phyloP scores from a whole-genome alignment of 1,284 basidiomycete genomes.

The Trichosporon asahii region DNA sequence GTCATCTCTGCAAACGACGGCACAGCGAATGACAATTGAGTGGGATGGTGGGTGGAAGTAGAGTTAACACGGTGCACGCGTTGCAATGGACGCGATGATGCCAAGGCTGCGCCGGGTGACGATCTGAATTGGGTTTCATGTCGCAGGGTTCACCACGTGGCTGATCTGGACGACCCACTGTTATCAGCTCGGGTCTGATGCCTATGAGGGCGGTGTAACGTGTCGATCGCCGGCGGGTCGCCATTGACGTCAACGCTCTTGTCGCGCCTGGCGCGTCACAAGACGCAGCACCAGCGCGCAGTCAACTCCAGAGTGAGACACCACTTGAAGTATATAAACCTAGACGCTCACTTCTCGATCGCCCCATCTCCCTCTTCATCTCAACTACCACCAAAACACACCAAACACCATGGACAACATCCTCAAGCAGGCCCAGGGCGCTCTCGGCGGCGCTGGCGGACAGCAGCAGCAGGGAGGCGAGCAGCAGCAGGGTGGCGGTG shows the following conservation, averaged over 20 bases:
- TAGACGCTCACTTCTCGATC: not conserved
- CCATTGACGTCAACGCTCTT: not conserved
- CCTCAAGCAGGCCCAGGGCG: slow-evolving; percentile 12
- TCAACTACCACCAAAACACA: not conserved
- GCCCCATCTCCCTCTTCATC: not conserved
- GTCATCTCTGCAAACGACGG: not conserved
- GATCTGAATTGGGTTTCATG: slow-evolving; percentile 5
- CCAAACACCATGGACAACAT: slow-evolving; percentile 14
- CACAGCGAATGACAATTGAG: not conserved
- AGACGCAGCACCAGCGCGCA: not conserved
- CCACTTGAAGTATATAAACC: not conserved
- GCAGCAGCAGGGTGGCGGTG: slow-evolving; percentile 13
- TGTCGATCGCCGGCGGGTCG: not conserved
- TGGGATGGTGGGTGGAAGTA: not conserved
- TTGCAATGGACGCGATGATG: not conserved
- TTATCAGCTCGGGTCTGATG: not conserved
- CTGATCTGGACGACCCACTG: not conserved
- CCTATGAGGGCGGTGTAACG: not conserved
- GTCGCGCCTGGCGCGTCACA: not conserved
- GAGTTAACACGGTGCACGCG: not conserved
- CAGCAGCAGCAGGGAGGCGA: not conserved
- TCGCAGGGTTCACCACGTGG: not conserved
- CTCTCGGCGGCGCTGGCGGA: not conserved
- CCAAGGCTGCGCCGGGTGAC: not conserved
- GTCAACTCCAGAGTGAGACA: not conserved